Evolutionary conservation across 345 rosid genomes (phyloP), one percentile per base, ranked within the genome.

Genomic region (Barbarea vulgaris): DNA sequence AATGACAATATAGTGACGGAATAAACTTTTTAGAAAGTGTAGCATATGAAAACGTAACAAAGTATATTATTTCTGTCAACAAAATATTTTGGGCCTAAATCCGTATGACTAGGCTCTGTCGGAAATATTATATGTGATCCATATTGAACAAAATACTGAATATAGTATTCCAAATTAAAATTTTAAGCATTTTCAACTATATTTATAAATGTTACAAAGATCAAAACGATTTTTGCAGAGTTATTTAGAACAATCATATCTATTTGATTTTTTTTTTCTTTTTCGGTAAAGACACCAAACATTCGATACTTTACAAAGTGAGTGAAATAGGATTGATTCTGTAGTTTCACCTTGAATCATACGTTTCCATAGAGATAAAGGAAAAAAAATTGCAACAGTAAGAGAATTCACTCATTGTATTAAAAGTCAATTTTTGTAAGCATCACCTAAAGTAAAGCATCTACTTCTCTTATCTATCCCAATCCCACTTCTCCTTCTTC

Each of bases 391-490:
- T 31, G 31, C 21, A 66, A 50, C 46, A 50, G 19, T 28, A 25
- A 62, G 69, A 44, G 46, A 50, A 75, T 67, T 58, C 51, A 64
- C 52, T 66, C 54, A 48, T 28, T 37, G 59, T n/a, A 54, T n/a
- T 10, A 31, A 74, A 74, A 74, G 78, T 34, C 33, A 18, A 34
- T 47, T 48, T 74, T 66, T 74, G 77, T 74, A 74, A 64, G 65
- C 71, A 74, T 64, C 77, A 44, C 15, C 33, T 44, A 62, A 54
- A 72, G 61, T 31, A 62, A 55, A 55, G 27, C 56, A 42, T 56
- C 62, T 56, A 31, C 61, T 56, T 30, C 61, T 57, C 62, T 31
- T 56, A n/a, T 50, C 53, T 56, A n/a, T 50, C 53, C 63, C n/a
- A n/a, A 22, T 34, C 28, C 48, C 77, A 65, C 77, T 53, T 19